Evolutionary conservation across 306 rosid species (phyloP).

Genomic region (Begonia loranthoides): DNA sequence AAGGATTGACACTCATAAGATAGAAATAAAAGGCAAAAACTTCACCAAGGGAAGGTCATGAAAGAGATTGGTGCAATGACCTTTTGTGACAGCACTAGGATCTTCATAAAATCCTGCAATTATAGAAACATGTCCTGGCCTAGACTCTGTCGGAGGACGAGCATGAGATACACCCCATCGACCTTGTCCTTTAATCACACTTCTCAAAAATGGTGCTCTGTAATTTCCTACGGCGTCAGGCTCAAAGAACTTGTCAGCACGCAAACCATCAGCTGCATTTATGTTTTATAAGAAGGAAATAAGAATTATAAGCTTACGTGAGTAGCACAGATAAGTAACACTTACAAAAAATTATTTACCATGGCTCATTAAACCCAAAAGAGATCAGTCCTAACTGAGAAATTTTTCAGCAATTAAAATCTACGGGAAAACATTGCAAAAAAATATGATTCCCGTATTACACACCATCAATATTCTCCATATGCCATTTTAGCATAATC

Average conservation of each 20-base stretch:
- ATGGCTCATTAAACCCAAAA: too few relatives aligned
- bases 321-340: not conserved
- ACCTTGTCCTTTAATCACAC: conserved; percentile 46
- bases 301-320: too few relatives aligned
- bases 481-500: too few relatives aligned
- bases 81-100: conserved; percentile 92
- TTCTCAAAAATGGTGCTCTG: conserved; percentile 73
- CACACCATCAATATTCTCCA: too few relatives aligned
- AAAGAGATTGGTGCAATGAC: conserved; percentile 16
- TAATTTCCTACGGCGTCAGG: conserved; percentile 49
- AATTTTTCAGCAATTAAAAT: too few relatives aligned
- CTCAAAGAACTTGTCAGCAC: conserved; percentile 87
- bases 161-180: conserved; percentile 99
- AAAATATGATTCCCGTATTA: too few relatives aligned
- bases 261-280: conserved; percentile 75
- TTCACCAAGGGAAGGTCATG: not conserved
- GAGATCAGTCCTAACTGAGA: too few relatives aligned
- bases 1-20: too few relatives aligned
- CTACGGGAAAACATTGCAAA: too few relatives aligned
- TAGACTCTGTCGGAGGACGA: conserved; percentile 89
- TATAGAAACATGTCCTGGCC: conserved; percentile 81
- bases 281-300: not conserved
- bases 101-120: conserved; percentile 94
- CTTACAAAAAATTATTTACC: too few relatives aligned
- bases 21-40: not conserved